phyloP scores from a whole-genome alignment of 2,329 filamentous ascomycete species.

The Gyromitra esculenta region DNA sequence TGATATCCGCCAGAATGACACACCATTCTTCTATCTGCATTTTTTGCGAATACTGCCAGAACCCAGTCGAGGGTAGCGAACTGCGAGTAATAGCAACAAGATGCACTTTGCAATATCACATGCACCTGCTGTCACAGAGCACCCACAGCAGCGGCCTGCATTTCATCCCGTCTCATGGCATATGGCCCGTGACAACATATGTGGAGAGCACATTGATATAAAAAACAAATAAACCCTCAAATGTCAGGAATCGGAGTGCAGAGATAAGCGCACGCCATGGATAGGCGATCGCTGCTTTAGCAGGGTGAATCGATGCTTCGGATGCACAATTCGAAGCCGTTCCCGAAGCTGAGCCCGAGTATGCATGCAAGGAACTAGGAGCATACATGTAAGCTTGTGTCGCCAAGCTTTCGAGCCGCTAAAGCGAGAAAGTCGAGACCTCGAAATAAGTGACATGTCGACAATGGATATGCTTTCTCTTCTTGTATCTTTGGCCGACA shows the following conservation, averaged over 20 bases:
- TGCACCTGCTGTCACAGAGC: slow-evolving; percentile 17
- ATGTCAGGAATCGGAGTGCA: slow-evolving; percentile 12
- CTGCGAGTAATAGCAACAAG: slow-evolving; percentile 15
- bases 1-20: slow-evolving; percentile 8
- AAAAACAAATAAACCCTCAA: slow-evolving; percentile 10
- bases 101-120: neutral
- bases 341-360: slow-evolving; percentile 5
- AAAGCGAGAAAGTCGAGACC: neutral
- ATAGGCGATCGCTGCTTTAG: slow-evolving; percentile 17
- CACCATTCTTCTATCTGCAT: neutral
- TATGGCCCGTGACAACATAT: slow-evolving; percentile 23
- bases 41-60: neutral
- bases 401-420: slow-evolving; percentile 10
- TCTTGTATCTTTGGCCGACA: slow-evolving; percentile 10
- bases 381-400: neutral
- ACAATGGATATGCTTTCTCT: neutral
- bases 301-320: neutral
- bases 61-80: slow-evolving; percentile 2
- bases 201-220: neutral
- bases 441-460: slow-evolving; percentile 7
- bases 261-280: slow-evolving; percentile 22
- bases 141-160: slow-evolving; percentile 17
- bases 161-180: slow-evolving; percentile 27
- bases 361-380: slow-evolving; percentile 12
- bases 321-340: slow-evolving; percentile 15